Base-by-base conservation (phyloP, 345 rosid genomes). In the Linum lewisii region DNA sequence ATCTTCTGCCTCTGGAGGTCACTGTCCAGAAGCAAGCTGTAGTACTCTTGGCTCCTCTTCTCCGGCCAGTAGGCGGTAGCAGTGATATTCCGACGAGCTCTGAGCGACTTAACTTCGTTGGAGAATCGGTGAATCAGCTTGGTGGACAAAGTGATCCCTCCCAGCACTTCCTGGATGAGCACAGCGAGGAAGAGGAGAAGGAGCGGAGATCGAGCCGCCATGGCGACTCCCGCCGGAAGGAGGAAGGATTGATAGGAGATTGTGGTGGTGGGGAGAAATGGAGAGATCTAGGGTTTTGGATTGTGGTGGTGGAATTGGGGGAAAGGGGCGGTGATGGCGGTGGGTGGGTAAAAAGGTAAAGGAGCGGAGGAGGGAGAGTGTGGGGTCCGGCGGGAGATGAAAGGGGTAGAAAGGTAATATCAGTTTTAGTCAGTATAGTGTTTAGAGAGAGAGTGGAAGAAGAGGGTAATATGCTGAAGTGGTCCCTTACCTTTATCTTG, bases 91-190 rank as follows among this genome's bases (percentile, higher is more conserved):
- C 53, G 58, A 20, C 69, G 61, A 62, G 59, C 61, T 68, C 78
- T 70, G 29, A 75, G 60, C 59, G 74, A 65, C 75, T 70, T 80
- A 5, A 67, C 83, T 68, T 87, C 89, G 50, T 85, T 78, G 24
- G 98, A 91, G 77, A 91, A 91, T 63, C 89, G 72, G 75, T 87
- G 96, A 60, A 87, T 77, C 67, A 91, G 75, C 74, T 72, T 74
- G 13, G 90, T 78, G 8, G 91, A 75, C 70, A 75, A 79, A 7
- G 77, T 63, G 16, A 42, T 42, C 47, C 47, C 47, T 16, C 18
- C 18, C 47, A 11, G 1, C 47, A 16, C 47, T 16, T 16, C 24
- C 21, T 22, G 4, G 25, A n/a, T 24, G 14, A 19, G 24, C 11
- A 52, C 6, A 20, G 15, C 23, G 15, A 13, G 14, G 23, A 19